These are phyloP conservation scores for Aspergillus ruber DNA, from an alignment of 2,329 filamentous ascomycete genomes.

Conservation along the genomic window DNA sequence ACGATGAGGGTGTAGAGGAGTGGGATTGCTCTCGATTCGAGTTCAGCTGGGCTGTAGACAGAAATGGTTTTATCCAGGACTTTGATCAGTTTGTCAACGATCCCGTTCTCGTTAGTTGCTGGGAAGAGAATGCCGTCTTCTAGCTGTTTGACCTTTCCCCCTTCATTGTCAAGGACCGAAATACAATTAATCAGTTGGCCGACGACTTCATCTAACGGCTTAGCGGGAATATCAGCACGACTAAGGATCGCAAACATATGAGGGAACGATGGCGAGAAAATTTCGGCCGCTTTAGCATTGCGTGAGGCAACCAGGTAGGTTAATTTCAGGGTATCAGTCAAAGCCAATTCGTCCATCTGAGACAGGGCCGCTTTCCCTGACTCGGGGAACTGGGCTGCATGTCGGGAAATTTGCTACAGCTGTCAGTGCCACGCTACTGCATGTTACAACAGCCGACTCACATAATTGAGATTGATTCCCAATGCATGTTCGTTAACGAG, in stretches of 20 bases:
- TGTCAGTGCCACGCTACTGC: slow-evolving; percentile 11
- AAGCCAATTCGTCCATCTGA: slow-evolving; percentile 65
- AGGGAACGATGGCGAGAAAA: slow-evolving; percentile 63
- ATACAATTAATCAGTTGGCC: slow-evolving; percentile 71
- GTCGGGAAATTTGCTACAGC: slow-evolving; percentile 58
- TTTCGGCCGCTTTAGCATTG: slow-evolving; percentile 54
- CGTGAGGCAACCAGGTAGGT: slow-evolving; percentile 82
- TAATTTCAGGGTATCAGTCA: slow-evolving; percentile 78
- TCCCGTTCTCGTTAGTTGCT: slow-evolving; percentile 50
- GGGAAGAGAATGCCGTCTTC: slow-evolving; percentile 59
- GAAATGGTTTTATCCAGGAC: slow-evolving; percentile 63
- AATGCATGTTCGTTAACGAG: slow-evolving; percentile 62
- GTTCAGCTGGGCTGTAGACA: slow-evolving; percentile 58
- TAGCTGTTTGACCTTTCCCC: slow-evolving; percentile 42
- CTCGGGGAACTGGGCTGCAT: slow-evolving; percentile 54
- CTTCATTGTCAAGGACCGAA: slow-evolving; percentile 66
- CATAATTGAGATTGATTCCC: slow-evolving; percentile 59
- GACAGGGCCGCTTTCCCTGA: slow-evolving; percentile 27
- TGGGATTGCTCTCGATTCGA: slow-evolving; percentile 66
- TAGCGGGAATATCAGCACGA: slow-evolving; percentile 53
- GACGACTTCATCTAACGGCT: slow-evolving; percentile 67
- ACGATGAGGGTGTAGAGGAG: slow-evolving; percentile 67
- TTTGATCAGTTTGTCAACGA: slow-evolving; percentile 60
- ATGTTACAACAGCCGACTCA: slow-evolving; percentile 13
- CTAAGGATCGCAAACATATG: slow-evolving; percentile 64